phyloP scores from a whole-genome alignment of 148 eudicot species.

The Rhododendron vialii region DNA sequence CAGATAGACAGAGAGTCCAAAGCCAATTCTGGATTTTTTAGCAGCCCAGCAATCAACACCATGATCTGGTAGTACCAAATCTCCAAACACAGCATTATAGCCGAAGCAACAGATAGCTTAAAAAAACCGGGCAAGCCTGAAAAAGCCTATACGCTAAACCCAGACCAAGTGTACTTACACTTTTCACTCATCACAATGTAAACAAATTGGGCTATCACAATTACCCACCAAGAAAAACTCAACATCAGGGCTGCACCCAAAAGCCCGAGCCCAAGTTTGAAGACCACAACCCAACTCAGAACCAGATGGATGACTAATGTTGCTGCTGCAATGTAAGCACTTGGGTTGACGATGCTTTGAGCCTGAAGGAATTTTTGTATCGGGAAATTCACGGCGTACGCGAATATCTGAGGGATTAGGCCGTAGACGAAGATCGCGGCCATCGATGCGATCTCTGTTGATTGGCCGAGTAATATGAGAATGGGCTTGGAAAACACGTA shows the following conservation, averaged over 20 bases:
- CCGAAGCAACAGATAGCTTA: slow-evolving; percentile 26
- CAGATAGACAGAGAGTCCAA: slow-evolving; percentile 26
- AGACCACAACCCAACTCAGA: slow-evolving; percentile 17
- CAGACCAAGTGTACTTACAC: slow-evolving; percentile 25
- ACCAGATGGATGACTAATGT: slow-evolving; percentile 11
- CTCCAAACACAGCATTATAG: slow-evolving; percentile 35
- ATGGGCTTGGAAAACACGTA: slow-evolving; percentile 8
- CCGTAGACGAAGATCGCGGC: slow-evolving; percentile 21
- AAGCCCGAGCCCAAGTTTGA: slow-evolving; percentile 17
- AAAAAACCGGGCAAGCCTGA: slow-evolving; percentile 21
- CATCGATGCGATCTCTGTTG: slow-evolving; percentile 8
- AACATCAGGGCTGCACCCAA: slow-evolving; percentile 17
- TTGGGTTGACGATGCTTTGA: slow-evolving; percentile 26
- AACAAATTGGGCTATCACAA: slow-evolving; percentile 19
- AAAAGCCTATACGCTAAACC: slow-evolving; percentile 23
- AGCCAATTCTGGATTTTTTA: slow-evolving; percentile 20
- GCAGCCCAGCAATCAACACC: slow-evolving; percentile 24
- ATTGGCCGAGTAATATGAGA: slow-evolving; percentile 22
- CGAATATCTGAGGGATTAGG: slow-evolving; percentile 29
- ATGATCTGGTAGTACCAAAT: slow-evolving; percentile 25
- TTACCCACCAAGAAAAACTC: slow-evolving; percentile 27
- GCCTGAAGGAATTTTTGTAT: slow-evolving; percentile 35
- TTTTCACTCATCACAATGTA: slow-evolving; percentile 17
- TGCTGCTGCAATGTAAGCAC: slow-evolving; percentile 13
- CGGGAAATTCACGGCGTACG: slow-evolving; percentile 26